A percentile compares a stretch with the other conserved stretches of the same genome.
phyloP scores from a whole-genome alignment of 2,329 filamentous ascomycete genomes.

The Septoria petroselini region DNA sequence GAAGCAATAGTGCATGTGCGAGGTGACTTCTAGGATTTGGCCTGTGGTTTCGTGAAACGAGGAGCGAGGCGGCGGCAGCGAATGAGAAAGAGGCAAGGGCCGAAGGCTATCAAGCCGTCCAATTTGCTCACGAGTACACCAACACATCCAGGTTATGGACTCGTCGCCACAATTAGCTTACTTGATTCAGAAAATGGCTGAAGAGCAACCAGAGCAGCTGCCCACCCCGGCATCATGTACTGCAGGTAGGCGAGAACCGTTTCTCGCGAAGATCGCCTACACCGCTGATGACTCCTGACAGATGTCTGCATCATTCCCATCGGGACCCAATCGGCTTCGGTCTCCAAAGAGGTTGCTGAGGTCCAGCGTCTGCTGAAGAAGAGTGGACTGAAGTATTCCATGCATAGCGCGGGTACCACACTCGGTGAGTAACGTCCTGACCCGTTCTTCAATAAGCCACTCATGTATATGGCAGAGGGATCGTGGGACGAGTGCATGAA shows the following conservation, averaged over 20 bases:
- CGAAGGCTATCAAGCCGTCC: not conserved
- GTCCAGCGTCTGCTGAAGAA: conserved; percentile 81
- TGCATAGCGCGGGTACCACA: conserved; percentile 93
- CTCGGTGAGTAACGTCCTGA: conserved; percentile 67
- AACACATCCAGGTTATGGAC: conserved; percentile 29
- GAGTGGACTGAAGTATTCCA: conserved; percentile 76
- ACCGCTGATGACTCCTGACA: conserved; percentile 14
- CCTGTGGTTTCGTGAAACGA: not conserved
- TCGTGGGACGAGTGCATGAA: conserved; percentile 84
- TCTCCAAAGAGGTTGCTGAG: conserved; percentile 71
- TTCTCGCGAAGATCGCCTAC: not conserved
- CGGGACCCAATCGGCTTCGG: conserved; percentile 48
- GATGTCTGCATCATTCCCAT: conserved; percentile 93
- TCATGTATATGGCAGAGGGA: too few relatives aligned
- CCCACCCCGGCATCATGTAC: conserved; percentile 72
- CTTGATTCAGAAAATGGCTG: conserved; percentile 33
- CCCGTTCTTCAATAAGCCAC: too few relatives aligned
- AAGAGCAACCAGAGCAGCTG: conserved; percentile 31
- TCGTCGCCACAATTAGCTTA: conserved; percentile 33
- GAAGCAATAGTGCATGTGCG: not conserved
- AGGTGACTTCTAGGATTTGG: not conserved
- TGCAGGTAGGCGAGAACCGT: conserved; percentile 48
- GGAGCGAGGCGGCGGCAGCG: not conserved
- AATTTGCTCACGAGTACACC: not conserved
- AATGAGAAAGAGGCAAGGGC: not conserved